phyloP scores from a whole-genome alignment of 2,329 filamentous ascomycete genomes.

The Nemania serpens region DNA sequence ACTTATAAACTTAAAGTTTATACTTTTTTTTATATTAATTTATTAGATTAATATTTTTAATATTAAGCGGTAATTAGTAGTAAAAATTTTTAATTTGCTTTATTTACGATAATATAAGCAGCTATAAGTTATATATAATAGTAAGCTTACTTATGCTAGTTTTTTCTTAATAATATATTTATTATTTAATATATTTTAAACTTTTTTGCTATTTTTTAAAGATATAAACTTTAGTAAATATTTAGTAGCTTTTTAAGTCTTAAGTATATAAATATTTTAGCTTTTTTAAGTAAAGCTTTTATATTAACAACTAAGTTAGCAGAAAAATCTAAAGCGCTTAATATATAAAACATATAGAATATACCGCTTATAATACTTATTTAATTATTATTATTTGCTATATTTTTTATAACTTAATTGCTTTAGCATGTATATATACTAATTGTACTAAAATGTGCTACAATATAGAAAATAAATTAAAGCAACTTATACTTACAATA shows the following conservation, averaged over 20 bases:
- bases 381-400: not conserved
- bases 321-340: not conserved
- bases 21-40: not conserved
- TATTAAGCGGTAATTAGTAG: not conserved
- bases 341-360: not conserved
- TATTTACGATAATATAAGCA: not conserved
- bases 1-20: not conserved
- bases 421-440: too few species aligned
- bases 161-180: not conserved
- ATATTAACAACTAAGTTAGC: not conserved
- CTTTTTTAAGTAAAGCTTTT: not conserved
- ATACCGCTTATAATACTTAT: not conserved
- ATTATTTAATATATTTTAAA: not conserved
- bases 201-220: not conserved
- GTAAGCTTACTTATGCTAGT: not conserved
- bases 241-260: not conserved
- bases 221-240: not conserved
- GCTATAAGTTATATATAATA: not conserved
- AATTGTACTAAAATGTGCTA: not conserved
- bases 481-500: not conserved
- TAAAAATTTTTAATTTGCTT: not conserved
- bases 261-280: not conserved
- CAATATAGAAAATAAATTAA: not conserved
- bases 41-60: not conserved
- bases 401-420: too few species aligned